Evolutionary conservation across 23 red algal species (phyloP), one percentile per base, ranked within the genome.

Genomic region (Chondrus crispus): DNA sequence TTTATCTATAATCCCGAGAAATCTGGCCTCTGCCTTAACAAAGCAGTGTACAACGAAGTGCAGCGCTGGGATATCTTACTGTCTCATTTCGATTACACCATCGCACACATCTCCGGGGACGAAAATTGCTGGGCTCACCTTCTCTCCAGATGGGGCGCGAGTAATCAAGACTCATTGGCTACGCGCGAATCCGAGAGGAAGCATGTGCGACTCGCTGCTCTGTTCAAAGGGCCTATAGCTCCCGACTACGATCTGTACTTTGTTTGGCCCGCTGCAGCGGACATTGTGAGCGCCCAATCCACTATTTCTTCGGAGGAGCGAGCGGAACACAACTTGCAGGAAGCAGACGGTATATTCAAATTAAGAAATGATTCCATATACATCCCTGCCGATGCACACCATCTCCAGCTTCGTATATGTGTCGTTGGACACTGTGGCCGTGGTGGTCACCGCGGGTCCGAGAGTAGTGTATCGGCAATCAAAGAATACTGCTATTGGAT

Each of bases 1-100:
- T 83, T 52, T 83, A n/a, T 83, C n/a, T 83, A 58, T 45, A 0
- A 83, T 11, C 78, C 78, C 7, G 60, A 66, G 48, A 20, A 37
- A 53, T 54, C n/a, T n/a, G n/a, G n/a, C n/a, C n/a, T n/a, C n/a
- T n/a, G n/a, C n/a, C n/a, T n/a, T n/a, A n/a, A n/a, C n/a, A n/a
- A n/a, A n/a, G n/a, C n/a, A n/a, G n/a, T n/a, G n/a, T n/a, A n/a
- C n/a, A 55, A 55, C 85, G 68, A 85, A 35, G n/a, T 85, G 6
- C 49, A 45, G 41, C 1, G 30, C 7, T 70, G 82, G 39, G 50
- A 14, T 4, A 26, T 70, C 11, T 44, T 40, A 36, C 60, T 18
- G 24, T 35, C 19, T n/a, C 32, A 36, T 14, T 85, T 85, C 30
- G 14, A 29, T 2, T 85, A 85, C 41, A 40, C 57, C 37, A 43